Conservation (phyloP, 1,284 basidiomycete genomes). For the Naganishia liquefaciens region DNA sequence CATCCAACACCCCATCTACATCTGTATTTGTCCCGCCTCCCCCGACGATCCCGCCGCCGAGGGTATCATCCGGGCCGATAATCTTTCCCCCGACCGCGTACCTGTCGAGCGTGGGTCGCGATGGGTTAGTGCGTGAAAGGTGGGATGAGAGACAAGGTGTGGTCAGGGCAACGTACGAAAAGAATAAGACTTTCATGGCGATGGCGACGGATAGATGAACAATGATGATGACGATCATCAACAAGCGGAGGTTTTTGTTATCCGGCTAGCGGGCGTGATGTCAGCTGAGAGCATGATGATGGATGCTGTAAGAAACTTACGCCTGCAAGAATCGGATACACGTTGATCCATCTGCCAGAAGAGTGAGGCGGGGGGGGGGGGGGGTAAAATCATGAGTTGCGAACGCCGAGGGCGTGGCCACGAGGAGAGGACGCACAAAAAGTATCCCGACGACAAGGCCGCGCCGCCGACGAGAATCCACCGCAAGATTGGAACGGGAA, state of each 20-base stretch:
- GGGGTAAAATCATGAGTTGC: neutral
- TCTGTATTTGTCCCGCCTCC: constrained; percentile 8
- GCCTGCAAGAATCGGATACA: constrained; percentile 83
- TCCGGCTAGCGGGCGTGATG: constrained; percentile 62
- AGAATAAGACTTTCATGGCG: constrained; percentile 82
- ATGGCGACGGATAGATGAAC: constrained; percentile 75
- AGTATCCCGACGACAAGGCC: constrained; percentile 75
- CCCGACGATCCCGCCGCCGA: constrained; percentile 21
- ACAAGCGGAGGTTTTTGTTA: constrained; percentile 74
- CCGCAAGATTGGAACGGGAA: constrained; percentile 72
- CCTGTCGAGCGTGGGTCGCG: neutral
- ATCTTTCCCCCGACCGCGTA: constrained; percentile 43
- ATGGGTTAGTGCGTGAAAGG: neutral
- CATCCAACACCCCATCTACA: constrained; percentile 19
- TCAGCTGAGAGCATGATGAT: neutral
- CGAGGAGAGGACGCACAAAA: constrained; percentile 62
- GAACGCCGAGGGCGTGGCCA: neutral
- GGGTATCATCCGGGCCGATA: constrained; percentile 43
- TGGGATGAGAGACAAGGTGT: neutral
- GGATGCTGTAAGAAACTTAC: constrained; percentile 57
- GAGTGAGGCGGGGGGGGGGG: neutral
- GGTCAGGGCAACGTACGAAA: constrained; percentile 71
- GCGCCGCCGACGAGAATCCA: constrained; percentile 75
- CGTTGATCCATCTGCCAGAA: constrained; percentile 61
- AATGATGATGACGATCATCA: constrained; percentile 69